phyloP scores from a whole-genome alignment of 768 basidiomycete genomes.

The Tremella mesenterica region DNA sequence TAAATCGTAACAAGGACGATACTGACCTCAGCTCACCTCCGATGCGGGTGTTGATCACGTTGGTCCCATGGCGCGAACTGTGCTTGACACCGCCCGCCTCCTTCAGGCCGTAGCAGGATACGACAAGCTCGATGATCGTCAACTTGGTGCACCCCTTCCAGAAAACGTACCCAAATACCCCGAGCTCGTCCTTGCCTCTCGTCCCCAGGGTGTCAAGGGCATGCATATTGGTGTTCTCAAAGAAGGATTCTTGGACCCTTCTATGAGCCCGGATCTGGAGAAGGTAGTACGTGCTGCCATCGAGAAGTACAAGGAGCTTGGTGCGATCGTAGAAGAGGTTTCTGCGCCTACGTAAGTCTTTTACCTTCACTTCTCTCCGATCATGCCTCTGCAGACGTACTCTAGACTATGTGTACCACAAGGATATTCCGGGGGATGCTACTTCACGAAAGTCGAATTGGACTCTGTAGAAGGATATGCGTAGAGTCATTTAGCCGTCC shows the following conservation, averaged over 20 bases:
- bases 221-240: constrained; percentile 48
- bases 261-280: constrained; percentile 45
- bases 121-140: constrained; percentile 49
- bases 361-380: not conserved
- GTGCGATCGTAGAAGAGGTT: constrained; percentile 47
- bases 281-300: constrained; percentile 44
- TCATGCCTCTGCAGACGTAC: too few relatives aligned
- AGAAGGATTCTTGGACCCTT: constrained; percentile 45
- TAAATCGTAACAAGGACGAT: too few relatives aligned
- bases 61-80: constrained; percentile 44
- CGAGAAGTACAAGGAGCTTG: constrained; percentile 44
- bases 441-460: too few relatives aligned
- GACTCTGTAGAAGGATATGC: too few relatives aligned
- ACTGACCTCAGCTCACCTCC: constrained; percentile 32
- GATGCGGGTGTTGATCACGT: constrained; percentile 48
- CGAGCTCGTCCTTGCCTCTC: constrained; percentile 24
- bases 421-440: too few relatives aligned
- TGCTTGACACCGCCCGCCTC: constrained; percentile 47
- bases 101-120: constrained; percentile 49
- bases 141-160: constrained; percentile 44
- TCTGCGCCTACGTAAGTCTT: constrained; percentile 46
- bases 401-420: too few relatives aligned
- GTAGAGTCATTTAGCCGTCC: too few relatives aligned
- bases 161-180: constrained; percentile 44
- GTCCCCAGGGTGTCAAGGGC: constrained; percentile 36